Conservation (phyloP, 2,329 filamentous ascomycete genomes). For the Pezicula carpinea region DNA sequence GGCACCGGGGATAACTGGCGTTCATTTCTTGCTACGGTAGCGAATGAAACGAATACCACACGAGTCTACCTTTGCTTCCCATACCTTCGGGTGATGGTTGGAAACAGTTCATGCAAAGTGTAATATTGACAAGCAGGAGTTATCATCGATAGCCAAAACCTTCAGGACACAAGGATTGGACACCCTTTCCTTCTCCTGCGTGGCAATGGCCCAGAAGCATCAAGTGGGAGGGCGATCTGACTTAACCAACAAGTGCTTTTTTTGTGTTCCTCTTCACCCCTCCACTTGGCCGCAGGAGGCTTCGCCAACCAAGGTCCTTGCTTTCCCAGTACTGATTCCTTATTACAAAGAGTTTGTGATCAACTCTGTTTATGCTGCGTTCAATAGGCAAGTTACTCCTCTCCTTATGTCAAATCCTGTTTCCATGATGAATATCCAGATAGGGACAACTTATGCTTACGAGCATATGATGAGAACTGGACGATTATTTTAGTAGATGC, state of each 20-base stretch:
- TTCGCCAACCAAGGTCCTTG: too few species aligned
- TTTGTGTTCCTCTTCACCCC: too few species aligned
- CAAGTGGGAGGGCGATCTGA: not conserved
- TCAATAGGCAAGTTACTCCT: not conserved
- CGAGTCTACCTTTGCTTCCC: constrained; percentile 3
- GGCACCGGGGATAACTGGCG: constrained; percentile 6
- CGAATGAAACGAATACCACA: constrained; percentile 8
- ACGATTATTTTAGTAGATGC: constrained; percentile 99
- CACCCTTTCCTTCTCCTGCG: not conserved
- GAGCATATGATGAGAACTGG: constrained; percentile 87
- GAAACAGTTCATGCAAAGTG: constrained; percentile 4
- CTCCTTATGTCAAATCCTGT: constrained; percentile 14
- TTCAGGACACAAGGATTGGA: not conserved
- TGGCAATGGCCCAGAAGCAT: not conserved
- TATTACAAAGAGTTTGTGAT: too few species aligned
- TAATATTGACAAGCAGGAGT: not conserved
- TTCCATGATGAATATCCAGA: constrained; percentile 94
- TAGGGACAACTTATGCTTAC: constrained; percentile 99
- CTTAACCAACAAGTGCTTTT: too few species aligned
- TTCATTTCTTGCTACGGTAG: constrained; percentile 13
- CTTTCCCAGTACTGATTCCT: too few species aligned
- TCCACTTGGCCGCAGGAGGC: too few species aligned
- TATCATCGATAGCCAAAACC: not conserved
- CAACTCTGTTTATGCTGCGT: too few species aligned
- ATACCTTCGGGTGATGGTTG: not conserved